Evolutionary conservation across 2,329 filamentous ascomycete genomes (phyloP).

Genomic region (Calonectria fujianensis): DNA sequence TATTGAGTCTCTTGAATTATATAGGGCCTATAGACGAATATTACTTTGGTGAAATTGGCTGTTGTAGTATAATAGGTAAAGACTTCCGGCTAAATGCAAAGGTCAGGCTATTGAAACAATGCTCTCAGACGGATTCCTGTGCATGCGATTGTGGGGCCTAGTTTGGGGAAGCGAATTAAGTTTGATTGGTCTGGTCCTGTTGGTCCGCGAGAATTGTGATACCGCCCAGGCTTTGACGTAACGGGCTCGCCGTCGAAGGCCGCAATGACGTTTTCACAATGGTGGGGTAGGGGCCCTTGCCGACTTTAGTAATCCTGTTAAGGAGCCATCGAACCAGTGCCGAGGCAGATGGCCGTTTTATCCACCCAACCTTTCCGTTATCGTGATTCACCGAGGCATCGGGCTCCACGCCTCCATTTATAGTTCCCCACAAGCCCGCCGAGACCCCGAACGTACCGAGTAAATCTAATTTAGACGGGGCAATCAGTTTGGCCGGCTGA

Average conservation of each 20-base stretch:
- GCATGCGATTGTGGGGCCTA: background rate
- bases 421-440: conserved; percentile 2
- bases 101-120: too few species aligned
- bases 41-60: too few species aligned
- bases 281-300: background rate
- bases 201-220: background rate
- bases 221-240: background rate
- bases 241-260: background rate
- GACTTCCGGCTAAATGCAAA: too few species aligned
- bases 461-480: conserved; percentile 5
- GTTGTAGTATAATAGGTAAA: too few species aligned
- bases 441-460: conserved; percentile 7
- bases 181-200: background rate
- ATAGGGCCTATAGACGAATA: too few species aligned
- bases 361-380: conserved; percentile 2
- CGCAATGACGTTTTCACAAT: background rate
- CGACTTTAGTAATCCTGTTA: background rate
- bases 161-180: conserved; percentile 2
- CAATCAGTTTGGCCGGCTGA: background rate
- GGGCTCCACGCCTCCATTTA: conserved; percentile 15
- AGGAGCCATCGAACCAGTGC: background rate
- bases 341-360: conserved; percentile 7
- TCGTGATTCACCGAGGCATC: conserved; percentile 9
- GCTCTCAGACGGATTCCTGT: background rate
- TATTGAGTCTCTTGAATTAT: background rate